Conservation (phyloP, 169 alveolate species). For the Plasmodium relictum region DNA sequence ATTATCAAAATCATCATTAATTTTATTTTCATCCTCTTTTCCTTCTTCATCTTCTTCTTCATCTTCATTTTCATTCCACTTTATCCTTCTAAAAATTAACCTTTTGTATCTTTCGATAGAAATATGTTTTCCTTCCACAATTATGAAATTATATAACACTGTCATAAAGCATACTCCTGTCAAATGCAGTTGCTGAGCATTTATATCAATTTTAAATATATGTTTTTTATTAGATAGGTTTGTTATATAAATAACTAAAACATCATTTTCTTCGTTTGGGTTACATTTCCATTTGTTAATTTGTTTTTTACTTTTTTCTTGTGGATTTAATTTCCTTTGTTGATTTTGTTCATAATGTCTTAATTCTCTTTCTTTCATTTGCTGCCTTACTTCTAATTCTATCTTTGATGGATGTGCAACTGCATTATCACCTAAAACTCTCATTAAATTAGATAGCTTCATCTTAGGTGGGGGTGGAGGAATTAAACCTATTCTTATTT, state of each 20-base stretch:
- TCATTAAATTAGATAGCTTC: constrained; percentile 90
- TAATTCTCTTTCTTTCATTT: constrained; percentile 90
- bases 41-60: constrained; percentile 43
- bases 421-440: constrained; percentile 88
- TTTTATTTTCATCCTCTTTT: constrained; percentile 11
- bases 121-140: constrained; percentile 79
- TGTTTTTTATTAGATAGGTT: constrained; percentile 81
- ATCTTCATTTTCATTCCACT: constrained; percentile 82
- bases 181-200: constrained; percentile 93
- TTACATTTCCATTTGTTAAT: constrained; percentile 90
- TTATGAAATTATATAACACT: constrained; percentile 50
- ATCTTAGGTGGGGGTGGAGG: constrained; percentile 94
- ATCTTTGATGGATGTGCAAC: constrained; percentile 92
- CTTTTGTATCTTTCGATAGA: constrained; percentile 84
- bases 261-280: constrained; percentile 81
- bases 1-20: background rate
- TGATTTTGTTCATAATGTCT: constrained; percentile 88
- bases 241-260: constrained; percentile 81
- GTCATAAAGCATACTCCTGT: constrained; percentile 91
- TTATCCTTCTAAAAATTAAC: constrained; percentile 85
- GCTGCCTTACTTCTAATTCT: constrained; percentile 89
- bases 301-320: constrained; percentile 86
- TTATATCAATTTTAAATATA: constrained; percentile 87
- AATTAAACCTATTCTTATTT: constrained; percentile 90
- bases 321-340: constrained; percentile 87